Percentiles rank a stretch among this genome's conserved stretches.
These are phyloP conservation scores for Pleurozium schreberi DNA, from an alignment of 225 moss, liverwort and hornwort genomes.

Conservation along the genomic window DNA sequence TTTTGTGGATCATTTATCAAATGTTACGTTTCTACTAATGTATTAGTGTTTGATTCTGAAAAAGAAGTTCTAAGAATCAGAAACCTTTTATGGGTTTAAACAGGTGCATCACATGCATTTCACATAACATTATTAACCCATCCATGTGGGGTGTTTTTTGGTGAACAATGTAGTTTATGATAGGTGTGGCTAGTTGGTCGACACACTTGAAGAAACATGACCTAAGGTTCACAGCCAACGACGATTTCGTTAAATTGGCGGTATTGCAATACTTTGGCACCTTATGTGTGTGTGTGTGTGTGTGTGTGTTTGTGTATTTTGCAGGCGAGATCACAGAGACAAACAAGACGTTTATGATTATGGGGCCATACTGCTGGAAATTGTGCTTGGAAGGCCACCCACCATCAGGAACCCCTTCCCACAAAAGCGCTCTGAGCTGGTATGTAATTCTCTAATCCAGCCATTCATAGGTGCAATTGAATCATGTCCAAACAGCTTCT, in stretches of 20 bases:
- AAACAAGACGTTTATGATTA: constrained; percentile 92
- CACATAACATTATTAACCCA: not conserved
- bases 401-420: constrained; percentile 63
- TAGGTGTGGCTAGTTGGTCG: not conserved
- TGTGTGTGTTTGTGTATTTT: not conserved
- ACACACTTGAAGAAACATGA: not conserved
- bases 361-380: constrained; percentile 81
- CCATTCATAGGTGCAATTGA: not conserved
- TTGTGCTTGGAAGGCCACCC: constrained; percentile 86
- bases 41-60: not conserved
- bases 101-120: not conserved
- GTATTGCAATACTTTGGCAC: not conserved
- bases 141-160: not conserved
- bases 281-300: not conserved
- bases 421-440: constrained; percentile 51
- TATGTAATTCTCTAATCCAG: not conserved
- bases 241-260: not conserved
- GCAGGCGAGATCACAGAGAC: constrained; percentile 75
- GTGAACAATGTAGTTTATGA: not conserved
- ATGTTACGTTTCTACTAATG: not conserved
- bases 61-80: no score
- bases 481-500: not conserved
- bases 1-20: not conserved
- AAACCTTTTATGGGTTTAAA: not conserved
- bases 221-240: not conserved